Percentiles rank a stretch among this genome's conserved stretches.
These are phyloP conservation scores for Prototheca wickerhamii DNA, from an alignment of 163 green algal species.

Conservation along the genomic window DNA sequence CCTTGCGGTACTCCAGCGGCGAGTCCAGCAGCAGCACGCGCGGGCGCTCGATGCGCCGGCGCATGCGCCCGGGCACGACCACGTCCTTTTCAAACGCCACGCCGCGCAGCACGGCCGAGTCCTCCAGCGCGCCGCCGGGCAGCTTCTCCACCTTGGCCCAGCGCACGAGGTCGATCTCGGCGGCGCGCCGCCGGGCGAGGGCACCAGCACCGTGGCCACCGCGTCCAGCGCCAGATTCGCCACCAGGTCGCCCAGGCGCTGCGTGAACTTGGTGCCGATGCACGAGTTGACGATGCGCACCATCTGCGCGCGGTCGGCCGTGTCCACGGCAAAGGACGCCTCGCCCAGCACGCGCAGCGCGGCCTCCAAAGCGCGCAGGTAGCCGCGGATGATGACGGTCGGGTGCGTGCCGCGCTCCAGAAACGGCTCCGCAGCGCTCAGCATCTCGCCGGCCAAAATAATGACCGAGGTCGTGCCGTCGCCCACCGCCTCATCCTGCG, in stretches of 20 bases:
- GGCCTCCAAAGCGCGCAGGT: conserved; percentile 52
- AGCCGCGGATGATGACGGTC: conserved; percentile 92
- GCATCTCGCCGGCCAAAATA: conserved; percentile 85
- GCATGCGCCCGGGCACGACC: conserved; percentile 90
- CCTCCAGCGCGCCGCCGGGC: conserved; percentile 84
- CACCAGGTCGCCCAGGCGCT: conserved; percentile 89
- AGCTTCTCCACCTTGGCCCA: conserved; percentile 97
- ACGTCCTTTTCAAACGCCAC: conserved; percentile 99
- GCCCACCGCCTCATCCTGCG: conserved; percentile 96
- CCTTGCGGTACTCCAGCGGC: conserved; percentile 99
- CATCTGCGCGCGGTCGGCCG: conserved; percentile 72
- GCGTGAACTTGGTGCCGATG: conserved; percentile 98
- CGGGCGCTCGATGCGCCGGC: conserved; percentile 83
- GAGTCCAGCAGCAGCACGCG: conserved; percentile 97
- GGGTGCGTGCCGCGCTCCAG: conserved; percentile 92
- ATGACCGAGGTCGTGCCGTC: conserved; percentile 99
- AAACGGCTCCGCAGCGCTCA: conserved; percentile 83
- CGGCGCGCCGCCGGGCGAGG: background rate
- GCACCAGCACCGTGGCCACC: conserved; percentile 42
- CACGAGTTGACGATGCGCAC: conserved; percentile 89
- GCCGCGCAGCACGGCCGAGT: conserved; percentile 78
- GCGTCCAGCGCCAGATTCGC: conserved; percentile 92
- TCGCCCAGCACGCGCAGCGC: conserved; percentile 67
- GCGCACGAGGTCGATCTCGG: conserved; percentile 94
- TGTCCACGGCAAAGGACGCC: conserved; percentile 87